phyloP scores from a whole-genome alignment of 192 early-diverging fungal species.

The Spinellus fusiger region DNA sequence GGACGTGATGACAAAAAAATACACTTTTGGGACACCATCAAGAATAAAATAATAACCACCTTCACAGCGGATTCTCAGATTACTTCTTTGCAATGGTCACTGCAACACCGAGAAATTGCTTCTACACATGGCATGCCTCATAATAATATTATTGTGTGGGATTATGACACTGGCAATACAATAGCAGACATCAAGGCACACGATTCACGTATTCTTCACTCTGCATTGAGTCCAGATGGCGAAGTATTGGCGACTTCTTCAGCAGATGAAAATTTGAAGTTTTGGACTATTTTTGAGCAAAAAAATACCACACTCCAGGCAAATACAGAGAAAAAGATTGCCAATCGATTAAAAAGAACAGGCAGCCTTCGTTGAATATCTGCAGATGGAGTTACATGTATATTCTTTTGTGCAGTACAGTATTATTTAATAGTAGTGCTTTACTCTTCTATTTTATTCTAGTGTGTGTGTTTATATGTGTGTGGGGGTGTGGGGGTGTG shows the following conservation, averaged over 20 bases:
- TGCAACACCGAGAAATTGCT: conserved; percentile 78
- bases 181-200: conserved; percentile 80
- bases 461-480: no score
- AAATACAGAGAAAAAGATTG: neutral
- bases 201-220: conserved; percentile 82
- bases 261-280: conserved; percentile 91
- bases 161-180: conserved; percentile 67
- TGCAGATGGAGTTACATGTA: no score
- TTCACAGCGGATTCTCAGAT: conserved; percentile 86
- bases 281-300: conserved; percentile 87
- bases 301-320: neutral
- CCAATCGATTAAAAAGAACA: neutral
- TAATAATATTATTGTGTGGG: conserved; percentile 83
- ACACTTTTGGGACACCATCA: conserved; percentile 89
- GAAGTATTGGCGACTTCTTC: conserved; percentile 88
- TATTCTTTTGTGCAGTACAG: no score
- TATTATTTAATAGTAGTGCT: no score
- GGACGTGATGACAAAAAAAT: conserved; percentile 87
- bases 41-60: conserved; percentile 49
- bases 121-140: conserved; percentile 90
- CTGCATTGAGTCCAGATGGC: conserved; percentile 87
- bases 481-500: no score
- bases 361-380: neutral
- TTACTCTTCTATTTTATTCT: no score
- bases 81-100: conserved; percentile 88